A percentile compares a stretch with the other conserved stretches of the same genome.
Evolutionary conservation across 179 eudicot genomes (phyloP).

Genomic region (Beta lomatogona): DNA sequence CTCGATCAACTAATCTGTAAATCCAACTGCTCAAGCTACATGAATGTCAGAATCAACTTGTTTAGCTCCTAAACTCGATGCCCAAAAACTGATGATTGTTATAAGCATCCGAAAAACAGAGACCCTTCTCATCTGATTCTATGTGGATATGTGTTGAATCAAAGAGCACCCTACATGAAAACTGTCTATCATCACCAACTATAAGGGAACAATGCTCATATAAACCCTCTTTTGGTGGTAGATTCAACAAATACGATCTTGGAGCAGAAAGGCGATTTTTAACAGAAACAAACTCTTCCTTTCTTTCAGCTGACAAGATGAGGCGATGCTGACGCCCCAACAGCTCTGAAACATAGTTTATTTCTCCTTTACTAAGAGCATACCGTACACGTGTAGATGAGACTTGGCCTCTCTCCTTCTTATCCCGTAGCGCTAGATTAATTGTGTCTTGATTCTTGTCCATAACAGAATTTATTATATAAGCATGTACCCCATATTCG

Average conservation of each 20-base stretch:
- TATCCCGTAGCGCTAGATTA: constrained; percentile 31
- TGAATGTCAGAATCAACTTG: background rate
- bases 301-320: constrained; percentile 47
- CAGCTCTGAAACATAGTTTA: constrained; percentile 81
- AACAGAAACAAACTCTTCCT: constrained; percentile 35
- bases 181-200: constrained; percentile 41
- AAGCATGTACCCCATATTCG: constrained; percentile 69
- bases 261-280: constrained; percentile 46
- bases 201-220: constrained; percentile 61
- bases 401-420: constrained; percentile 88
- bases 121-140: constrained; percentile 47
- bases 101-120: constrained; percentile 30
- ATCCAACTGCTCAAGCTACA: too few species aligned
- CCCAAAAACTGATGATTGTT: constrained; percentile 44
- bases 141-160: constrained; percentile 65
- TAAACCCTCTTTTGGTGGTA: constrained; percentile 78
- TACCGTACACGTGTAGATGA: constrained; percentile 93
- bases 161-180: constrained; percentile 64
- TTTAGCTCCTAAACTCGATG: constrained; percentile 63
- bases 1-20: background rate
- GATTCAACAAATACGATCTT: constrained; percentile 70
- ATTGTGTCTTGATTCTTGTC: constrained; percentile 54
- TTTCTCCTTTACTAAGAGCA: constrained; percentile 80
- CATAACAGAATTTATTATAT: constrained; percentile 79
- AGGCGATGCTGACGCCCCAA: constrained; percentile 92